Evolutionary conservation across 371 early-diverging fungal genomes (phyloP), one percentile per base, ranked within the genome.

Genomic region (Mortierella sp.): DNA sequence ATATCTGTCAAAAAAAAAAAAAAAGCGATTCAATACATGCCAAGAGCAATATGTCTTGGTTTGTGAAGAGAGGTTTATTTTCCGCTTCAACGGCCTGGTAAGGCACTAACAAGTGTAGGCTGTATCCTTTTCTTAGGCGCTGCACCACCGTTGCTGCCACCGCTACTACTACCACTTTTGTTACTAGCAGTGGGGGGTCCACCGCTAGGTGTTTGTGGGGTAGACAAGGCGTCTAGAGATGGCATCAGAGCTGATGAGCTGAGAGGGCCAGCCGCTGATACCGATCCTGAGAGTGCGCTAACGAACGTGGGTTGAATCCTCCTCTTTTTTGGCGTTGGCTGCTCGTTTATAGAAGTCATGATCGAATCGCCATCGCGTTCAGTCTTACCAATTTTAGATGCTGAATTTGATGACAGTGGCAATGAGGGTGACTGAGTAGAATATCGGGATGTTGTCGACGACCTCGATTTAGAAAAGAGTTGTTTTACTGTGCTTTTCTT

Each of bases 41-140:
- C 13, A 40, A 7, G 10, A 13, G 3, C 40, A 7, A 10, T 40
- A 35, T 35, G 10, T 13, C 13, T 13, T 10, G 31, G 60, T 19
- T 63, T 32, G 15, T 31, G 13, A 43, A n/a, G 9, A 45, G 13
- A 10, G 15, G 7, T 32, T 17, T 62, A 29, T 62, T 62, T 2
- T 29, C 17, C 57, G 1, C 23, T 1, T 67, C 54, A 78, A 22
- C 56, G 69, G 10, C 73, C 78, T 15, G 78, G 78, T n/a, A 80
- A 31, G 8, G 80, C 75, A 47, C 80, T 74, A 42, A 80, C 80
- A 64, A 80, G 74, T 26, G 42, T 80, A 17, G 80, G 80, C 28
- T 66, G 66, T 55, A 80, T 80, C 60, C 80, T 66, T 64, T 67
- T 78, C 66, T 69, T 70, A 9, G 80, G 75, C 45, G 70, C 60